Percentiles rank a stretch among this genome's conserved stretches.
phyloP scores from a whole-genome alignment of 306 rosid species.

The Quercus cerris region DNA sequence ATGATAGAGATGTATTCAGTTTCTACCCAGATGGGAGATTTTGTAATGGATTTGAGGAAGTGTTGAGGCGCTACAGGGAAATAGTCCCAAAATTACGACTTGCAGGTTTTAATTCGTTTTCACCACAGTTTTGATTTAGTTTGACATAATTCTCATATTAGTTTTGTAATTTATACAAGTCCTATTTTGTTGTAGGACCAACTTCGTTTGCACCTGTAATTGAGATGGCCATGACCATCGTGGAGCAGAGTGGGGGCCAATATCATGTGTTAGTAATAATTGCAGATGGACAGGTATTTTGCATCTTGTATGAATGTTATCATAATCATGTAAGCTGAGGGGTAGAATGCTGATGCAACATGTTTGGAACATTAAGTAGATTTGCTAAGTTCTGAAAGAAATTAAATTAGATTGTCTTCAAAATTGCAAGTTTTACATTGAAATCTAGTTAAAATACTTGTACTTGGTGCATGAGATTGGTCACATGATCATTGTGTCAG shows the following conservation, averaged over 20 bases:
- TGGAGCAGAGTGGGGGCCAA: constrained; percentile 88
- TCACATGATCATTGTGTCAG: background rate
- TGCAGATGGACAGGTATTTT: constrained; percentile 96
- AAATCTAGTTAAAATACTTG: background rate
- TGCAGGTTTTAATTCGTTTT: constrained; percentile 58
- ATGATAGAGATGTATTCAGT: constrained; percentile 85
- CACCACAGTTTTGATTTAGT: background rate
- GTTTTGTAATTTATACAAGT: background rate
- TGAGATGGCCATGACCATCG: constrained; percentile 96
- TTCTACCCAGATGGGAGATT: constrained; percentile 68
- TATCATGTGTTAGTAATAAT: constrained; percentile 62
- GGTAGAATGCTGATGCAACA: constrained; percentile 2
- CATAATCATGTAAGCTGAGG: constrained; percentile 5
- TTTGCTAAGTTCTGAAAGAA: background rate
- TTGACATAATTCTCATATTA: constrained; percentile 1
- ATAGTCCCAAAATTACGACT: constrained; percentile 76
- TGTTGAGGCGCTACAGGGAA: constrained; percentile 69
- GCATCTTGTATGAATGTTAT: background rate
- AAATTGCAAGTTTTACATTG: background rate
- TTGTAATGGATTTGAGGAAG: constrained; percentile 96
- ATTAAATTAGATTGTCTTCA: background rate
- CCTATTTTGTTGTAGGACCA: constrained; percentile 60
- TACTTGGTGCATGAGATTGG: constrained; percentile 13
- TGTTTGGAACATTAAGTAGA: background rate
- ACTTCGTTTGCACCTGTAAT: constrained; percentile 89